Base-by-base conservation (phyloP, 495 filamentous ascomycete species). In the Xylaria cubensis region DNA sequence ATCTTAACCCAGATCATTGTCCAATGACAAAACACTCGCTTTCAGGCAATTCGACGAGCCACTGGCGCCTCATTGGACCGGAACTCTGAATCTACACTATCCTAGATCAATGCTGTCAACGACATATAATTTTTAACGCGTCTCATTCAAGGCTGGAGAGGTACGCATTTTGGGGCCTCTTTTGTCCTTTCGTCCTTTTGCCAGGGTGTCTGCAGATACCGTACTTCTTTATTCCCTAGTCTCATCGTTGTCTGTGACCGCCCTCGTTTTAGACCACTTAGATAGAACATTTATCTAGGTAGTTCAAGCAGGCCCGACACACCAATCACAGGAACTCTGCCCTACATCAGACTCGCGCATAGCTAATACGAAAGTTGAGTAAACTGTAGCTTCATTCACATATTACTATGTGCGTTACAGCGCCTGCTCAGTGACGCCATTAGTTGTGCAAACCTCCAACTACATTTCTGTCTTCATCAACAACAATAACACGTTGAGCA, bases 141-240 rank as follows among this genome's bases (percentile, higher is more conserved):
- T 56, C 26, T 39, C 58, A 3, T 39, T 39, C 32, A 61, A 39
- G 6, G 58, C 59, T 39, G 55, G 44, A 69, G 51, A 50, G 67
- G 67, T 50, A 39, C 53, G 55, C 50, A 29, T 19, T 59, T 50
- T 59, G 13, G 4, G 8, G 21, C 21, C 51, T 24, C 3, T 50
- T 50, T 50, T 50, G 19, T n/a, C 46, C 8, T 59, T n/a, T n/a
- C 4, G 4, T 36, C 12, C 5, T 59, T 19, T 69, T 46, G 55
- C 29, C 34, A 50, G 34, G 24, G 17, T 7, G 48, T 15, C 39
- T 44, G 24, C 67, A 36, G 46, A 36, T 2, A 39, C 36, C 36
- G 36, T 39, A 7, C 24, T 13, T 34, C 50, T 67, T 56, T 67
- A 39, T 67, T 29, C 34, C n/a, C 50, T 24, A 13, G 50, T 67